Evolutionary conservation across 805 yeast species (phyloP), one percentile per base, ranked within the genome.

Genomic region (Candida incommunis): DNA sequence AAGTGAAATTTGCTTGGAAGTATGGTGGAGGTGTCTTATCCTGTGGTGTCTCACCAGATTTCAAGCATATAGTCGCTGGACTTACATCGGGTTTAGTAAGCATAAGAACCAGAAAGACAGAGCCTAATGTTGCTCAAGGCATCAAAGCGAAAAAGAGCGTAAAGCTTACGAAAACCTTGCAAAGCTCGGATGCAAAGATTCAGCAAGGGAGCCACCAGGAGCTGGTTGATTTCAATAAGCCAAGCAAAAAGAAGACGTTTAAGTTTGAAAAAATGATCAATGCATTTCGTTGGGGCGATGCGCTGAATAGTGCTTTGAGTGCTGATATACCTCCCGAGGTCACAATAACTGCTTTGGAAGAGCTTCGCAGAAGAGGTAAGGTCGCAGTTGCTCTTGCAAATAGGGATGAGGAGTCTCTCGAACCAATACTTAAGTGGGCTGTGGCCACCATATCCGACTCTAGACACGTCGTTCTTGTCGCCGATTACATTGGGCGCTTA

Each of bases 1-100:
- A 81, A 49, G 95, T 90, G 49, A 84, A 82, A 60, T 90, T 87
- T 60, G 96, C 96, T 42, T 90, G 97, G 96, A 90, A 88, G 64
- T 90, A 83, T 58, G 95, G 96, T 27, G 86, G 90, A 22, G 94
- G 95, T 34, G 96, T 92, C 0, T 68, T 92, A 53, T 71, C 85
- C 54, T 79, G 95, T 59, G 97, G 88, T 13, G 81, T 85, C 9
- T 85, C 96, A 5, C 96, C 97, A 23, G 75, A 79, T 51, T 55
- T 77, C 70, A 82, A 83, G 65, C 97, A 92, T 67, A 72, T 92
- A 51, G 96, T 85, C 29, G 84, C 92, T 15, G 98, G 98, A 43
- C 72, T 92, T 52, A 80, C 88, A 4, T 80, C 94, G 1, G 98
- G 98, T 3, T 68, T 92, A 47, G 66, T 92, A 42, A 80, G 95